Base-by-base conservation (phyloP, 2,329 filamentous ascomycete species). In the Clonostachys byssicola region DNA sequence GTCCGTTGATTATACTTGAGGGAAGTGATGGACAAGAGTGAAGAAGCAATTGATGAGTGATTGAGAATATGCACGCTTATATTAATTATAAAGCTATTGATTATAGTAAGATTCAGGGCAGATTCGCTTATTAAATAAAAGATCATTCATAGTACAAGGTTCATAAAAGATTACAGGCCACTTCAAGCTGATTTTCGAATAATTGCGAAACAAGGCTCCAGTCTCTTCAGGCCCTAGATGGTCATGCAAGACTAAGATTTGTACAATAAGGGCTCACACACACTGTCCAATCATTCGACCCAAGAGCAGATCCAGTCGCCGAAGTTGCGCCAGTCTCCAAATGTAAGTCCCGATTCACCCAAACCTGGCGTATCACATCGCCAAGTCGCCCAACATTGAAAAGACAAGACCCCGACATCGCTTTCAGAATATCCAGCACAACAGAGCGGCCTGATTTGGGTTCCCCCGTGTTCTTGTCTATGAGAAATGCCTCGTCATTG, bases 291-390 rank as follows among this genome's bases (percentile, higher is more conserved):
- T 62, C 59, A 16, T 60, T 61, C 2, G 9, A 34, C 5, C 46
- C 47, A 0, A 23, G 9, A 6, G 46, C 34, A 5, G 39, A 18
- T 1, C 46, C 9, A 3, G 50, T 52, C 3, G 49, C 44, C 5
- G 39, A 17, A 10, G 40, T n/a, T 18, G 14, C 17, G 12, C 40
- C 40, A 18, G 40, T 18, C 9, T 52, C 38, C 3, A 53, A 40
- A 12, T 54, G 40, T 2, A 62, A 42, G 18, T 76, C 71, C 18
- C 73, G 62, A 40, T 65, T 64, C 47, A 68, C 65, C 73, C 73
- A 76, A 12, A 76, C 64, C 41, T 70, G 73, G 10, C 67, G 61
- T 45, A 76, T 72, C 5, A 76, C 73, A 1, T 68, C 65, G 12
- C 68, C 60, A 8, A 70, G 74, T 17, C 70, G 64, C 10, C 66